Percentiles rank a stretch among this genome's conserved stretches.
phyloP scores from a whole-genome alignment of 257 asterid species.

The Ajuga chamaepitys region DNA sequence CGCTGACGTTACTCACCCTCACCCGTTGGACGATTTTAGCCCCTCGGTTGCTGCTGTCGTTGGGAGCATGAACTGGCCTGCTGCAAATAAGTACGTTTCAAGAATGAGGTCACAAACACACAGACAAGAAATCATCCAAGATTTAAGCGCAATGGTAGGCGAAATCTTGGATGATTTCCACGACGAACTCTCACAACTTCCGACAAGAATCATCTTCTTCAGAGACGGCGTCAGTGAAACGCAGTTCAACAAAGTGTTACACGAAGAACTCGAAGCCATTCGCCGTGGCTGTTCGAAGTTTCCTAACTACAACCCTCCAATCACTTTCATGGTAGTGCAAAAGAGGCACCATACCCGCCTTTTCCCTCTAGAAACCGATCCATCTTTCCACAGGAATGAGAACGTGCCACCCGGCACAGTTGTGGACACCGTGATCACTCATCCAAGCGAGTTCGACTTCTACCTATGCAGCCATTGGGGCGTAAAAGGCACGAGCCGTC shows the following conservation, averaged over 20 bases:
- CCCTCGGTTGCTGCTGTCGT: conserved; percentile 96
- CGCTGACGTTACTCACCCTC: conserved; percentile 97
- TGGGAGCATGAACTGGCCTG: conserved; percentile 94
- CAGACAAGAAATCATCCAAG: conserved; percentile 81
- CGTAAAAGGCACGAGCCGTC: conserved; percentile 86
- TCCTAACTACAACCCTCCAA: conserved; percentile 65
- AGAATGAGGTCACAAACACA: conserved; percentile 91
- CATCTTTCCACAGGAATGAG: conserved; percentile 32
- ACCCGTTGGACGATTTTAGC: conserved; percentile 78
- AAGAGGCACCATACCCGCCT: conserved; percentile 87
- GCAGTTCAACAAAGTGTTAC: conserved; percentile 64
- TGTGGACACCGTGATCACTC: conserved; percentile 78
- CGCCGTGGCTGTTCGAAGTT: conserved; percentile 53
- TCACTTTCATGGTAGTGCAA: conserved; percentile 83
- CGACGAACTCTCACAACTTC: conserved; percentile 49
- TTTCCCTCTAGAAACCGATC: conserved; percentile 46
- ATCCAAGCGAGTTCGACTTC: conserved; percentile 81
- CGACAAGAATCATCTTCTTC: conserved; percentile 66
- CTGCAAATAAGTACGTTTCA: conserved; percentile 74
- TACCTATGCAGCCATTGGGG: conserved; percentile 98
- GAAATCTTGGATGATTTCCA: conserved; percentile 71
- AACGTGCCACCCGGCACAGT: conserved; percentile 91
- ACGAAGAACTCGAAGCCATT: conserved; percentile 54
- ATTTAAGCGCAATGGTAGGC: conserved; percentile 53
- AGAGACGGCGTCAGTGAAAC: conserved; percentile 98